phyloP scores from a whole-genome alignment of 495 filamentous ascomycete species.

The Penicillium pancosmium region DNA sequence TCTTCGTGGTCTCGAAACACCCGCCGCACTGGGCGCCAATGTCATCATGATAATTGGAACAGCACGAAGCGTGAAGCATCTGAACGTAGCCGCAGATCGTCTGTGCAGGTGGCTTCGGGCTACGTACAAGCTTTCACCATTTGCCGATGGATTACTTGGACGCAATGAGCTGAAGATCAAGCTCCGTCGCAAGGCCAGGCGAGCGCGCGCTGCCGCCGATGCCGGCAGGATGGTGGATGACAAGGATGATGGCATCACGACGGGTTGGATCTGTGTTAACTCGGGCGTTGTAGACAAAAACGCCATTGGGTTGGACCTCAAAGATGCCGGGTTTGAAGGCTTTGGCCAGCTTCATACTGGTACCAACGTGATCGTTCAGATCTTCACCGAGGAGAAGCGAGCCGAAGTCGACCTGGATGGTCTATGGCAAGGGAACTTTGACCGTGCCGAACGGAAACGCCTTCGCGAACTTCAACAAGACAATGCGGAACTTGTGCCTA shows the following conservation, averaged over 20 bases:
- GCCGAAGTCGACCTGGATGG: slow-evolving; percentile 80
- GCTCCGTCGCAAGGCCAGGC: slow-evolving; percentile 74
- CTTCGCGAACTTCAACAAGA: slow-evolving; percentile 18
- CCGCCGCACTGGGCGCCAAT: slow-evolving; percentile 82
- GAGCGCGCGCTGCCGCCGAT: slow-evolving; percentile 71
- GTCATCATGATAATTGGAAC: slow-evolving; percentile 94
- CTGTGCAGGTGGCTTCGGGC: slow-evolving; percentile 84
- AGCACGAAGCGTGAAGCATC: slow-evolving; percentile 87
- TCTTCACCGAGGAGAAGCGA: slow-evolving; percentile 85
- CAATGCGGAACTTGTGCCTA: slow-evolving; percentile 6
- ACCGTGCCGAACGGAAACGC: slow-evolving; percentile 41
- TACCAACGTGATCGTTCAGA: slow-evolving; percentile 80
- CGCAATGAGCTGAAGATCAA: slow-evolving; percentile 90
- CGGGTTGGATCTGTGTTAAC: slow-evolving; percentile 96
- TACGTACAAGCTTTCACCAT: slow-evolving; percentile 66
- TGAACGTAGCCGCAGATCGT: slow-evolving; percentile 89
- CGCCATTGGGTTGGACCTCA: slow-evolving; percentile 33
- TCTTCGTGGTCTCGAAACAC: slow-evolving; percentile 79
- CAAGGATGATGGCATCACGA: slow-evolving; percentile 80
- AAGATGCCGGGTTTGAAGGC: slow-evolving; percentile 61
- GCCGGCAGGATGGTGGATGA: slow-evolving; percentile 51
- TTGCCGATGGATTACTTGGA: slow-evolving; percentile 86
- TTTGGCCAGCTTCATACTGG: slow-evolving; percentile 66
- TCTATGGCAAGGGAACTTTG: slow-evolving; percentile 67
- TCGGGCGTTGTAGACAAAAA: slow-evolving; percentile 67